phyloP scores from a whole-genome alignment of 331 rosid species.

The Acacia concinna region DNA sequence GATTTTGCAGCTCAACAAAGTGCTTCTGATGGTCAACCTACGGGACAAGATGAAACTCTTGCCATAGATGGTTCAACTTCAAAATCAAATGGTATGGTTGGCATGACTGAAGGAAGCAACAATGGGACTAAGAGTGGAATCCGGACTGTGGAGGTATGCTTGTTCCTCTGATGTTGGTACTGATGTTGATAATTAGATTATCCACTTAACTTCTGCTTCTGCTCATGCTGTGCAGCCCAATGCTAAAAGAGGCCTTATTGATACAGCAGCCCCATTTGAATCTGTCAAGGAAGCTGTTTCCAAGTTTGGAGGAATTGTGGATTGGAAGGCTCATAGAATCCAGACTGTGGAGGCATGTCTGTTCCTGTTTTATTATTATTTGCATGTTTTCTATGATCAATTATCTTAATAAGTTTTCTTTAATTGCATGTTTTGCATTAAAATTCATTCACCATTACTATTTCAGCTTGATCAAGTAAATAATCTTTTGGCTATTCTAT shows the following conservation, averaged over 20 bases:
- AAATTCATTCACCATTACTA: conserved; percentile 23
- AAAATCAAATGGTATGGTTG: conserved; percentile 33
- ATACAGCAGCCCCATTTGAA: conserved; percentile 86
- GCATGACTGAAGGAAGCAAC: conserved; percentile 36
- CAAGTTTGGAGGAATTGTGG: conserved; percentile 96
- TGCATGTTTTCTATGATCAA: conserved; percentile 10
- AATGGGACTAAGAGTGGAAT: conserved; percentile 35
- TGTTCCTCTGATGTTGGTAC: conserved; percentile 31
- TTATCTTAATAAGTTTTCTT: conserved; percentile 6
- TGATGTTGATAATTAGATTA: conserved; percentile 31
- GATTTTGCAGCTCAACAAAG: conserved; percentile 29
- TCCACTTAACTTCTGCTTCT: conserved; percentile 40
- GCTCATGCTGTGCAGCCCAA: conserved; percentile 40
- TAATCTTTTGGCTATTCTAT: not conserved
- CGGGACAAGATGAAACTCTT: conserved; percentile 43
- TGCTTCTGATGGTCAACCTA: conserved; percentile 42
- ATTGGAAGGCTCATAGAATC: conserved; percentile 96
- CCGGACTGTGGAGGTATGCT: not conserved
- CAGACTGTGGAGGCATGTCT: conserved; percentile 83
- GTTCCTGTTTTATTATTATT: conserved; percentile 20
- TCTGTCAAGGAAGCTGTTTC: conserved; percentile 98
- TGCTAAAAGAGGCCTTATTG: conserved; percentile 65
- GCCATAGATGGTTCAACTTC: conserved; percentile 41
- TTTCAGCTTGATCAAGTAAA: conserved; percentile 30
- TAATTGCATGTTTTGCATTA: conserved; percentile 9